phyloP scores from a whole-genome alignment of 805 yeast species.

The Saccharomycopsis sp. region DNA sequence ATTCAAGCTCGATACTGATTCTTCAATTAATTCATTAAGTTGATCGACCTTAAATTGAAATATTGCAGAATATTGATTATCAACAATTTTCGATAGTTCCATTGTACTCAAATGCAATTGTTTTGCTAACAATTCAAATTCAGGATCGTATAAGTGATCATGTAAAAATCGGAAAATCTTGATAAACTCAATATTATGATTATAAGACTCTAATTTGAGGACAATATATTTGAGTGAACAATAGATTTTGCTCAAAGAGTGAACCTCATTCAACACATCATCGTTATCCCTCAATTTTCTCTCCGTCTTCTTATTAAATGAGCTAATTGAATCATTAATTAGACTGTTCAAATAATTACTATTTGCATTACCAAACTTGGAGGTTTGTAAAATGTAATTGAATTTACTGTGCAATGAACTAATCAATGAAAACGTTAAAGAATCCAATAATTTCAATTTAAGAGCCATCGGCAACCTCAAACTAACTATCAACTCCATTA shows the following conservation, averaged over 20 bases:
- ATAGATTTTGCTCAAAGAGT: conserved; percentile 14
- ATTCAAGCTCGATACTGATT: conserved; percentile 5
- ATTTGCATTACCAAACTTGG: conserved; percentile 1
- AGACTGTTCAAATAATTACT: conserved; percentile 16
- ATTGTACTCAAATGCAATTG: not conserved
- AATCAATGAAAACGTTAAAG: conserved; percentile 7
- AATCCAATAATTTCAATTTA: conserved; percentile 11
- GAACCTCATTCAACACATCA: conserved; percentile 14
- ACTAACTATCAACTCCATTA: conserved; percentile 12
- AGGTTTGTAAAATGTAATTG: conserved; percentile 1
- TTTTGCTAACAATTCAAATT: not conserved
- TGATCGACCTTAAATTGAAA: conserved; percentile 9
- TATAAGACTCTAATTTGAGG: conserved; percentile 10
- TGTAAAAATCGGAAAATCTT: conserved; percentile 7
- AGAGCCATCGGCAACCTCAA: conserved; percentile 11
- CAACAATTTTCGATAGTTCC: not conserved
- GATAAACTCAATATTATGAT: conserved; percentile 13
- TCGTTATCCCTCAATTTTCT: conserved; percentile 2
- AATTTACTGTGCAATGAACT: conserved; percentile 15
- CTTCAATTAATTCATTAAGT: conserved; percentile 7
- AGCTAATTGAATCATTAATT: conserved; percentile 11
- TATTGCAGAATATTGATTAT: conserved; percentile 2
- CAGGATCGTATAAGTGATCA: not conserved
- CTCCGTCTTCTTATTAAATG: conserved; percentile 5
- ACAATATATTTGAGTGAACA: conserved; percentile 17